Evolutionary conservation across 2,329 filamentous ascomycete genomes (phyloP), one percentile per base, ranked within the genome.

Genomic region (Bipolaris sorokiniana): DNA sequence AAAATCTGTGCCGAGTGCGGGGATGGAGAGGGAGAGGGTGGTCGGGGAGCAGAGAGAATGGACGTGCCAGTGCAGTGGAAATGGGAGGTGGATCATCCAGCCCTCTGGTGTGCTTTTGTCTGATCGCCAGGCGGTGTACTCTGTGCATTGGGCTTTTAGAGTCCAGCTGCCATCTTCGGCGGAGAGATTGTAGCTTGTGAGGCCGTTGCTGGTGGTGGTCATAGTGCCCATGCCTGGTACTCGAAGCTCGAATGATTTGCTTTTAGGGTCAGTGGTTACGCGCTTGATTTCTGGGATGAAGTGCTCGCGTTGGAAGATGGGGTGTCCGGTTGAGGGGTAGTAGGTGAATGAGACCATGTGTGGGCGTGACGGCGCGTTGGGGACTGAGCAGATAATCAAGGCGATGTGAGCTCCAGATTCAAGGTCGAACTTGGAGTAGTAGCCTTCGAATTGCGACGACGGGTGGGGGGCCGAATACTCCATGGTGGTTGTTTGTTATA

Each of bases 11-110:
- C 58, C 62, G 3, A 72, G 51, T 4, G 67, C 61, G 1, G 77
- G 71, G 5, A 82, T 77, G 4, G 63, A 59, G 37, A 83, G 70
- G 3, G 60, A 62, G 66, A 79, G 80, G 3, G 68, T 66, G 49
- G 76, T 76, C 1, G 72, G 64, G 1, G 80, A 82, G 37, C 67
- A 73, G 7, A 81, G 72, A 1, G 78, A 80, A 31, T 82, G 79
- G 4, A 83, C 81, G 59, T 83, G 80, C 81, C 81, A 83, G 58
- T 83, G 81, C 2, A 83, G 65, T 1, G 81, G 81, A 0, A 83
- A 66, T 0, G 80, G 80, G 0, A 83, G 70, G 18, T 77, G 56
- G 4, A 79, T 76, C n/a, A 83, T 72, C 58, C 71, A 72, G 37
- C 77, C 76, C 61, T 83, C 81, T 0, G 81, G 81, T 1, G 80